phyloP scores from a whole-genome alignment of 208 protist species.

The Leishmania tarentolae region DNA sequence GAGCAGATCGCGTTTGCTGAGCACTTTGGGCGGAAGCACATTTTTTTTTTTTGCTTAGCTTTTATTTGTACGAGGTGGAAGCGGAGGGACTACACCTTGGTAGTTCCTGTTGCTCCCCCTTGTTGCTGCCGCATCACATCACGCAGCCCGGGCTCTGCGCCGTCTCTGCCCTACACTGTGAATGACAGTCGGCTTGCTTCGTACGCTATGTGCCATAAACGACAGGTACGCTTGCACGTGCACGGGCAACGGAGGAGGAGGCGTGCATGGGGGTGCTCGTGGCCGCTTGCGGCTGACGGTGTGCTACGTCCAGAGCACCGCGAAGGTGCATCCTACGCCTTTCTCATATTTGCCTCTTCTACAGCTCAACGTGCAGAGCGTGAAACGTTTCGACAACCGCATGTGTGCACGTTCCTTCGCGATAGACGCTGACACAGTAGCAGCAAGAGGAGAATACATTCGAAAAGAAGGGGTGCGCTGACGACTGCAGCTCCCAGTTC shows the following conservation, averaged over 20 bases:
- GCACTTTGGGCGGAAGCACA: neutral
- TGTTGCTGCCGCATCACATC: neutral
- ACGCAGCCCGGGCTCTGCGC: neutral
- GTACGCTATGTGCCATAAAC: neutral
- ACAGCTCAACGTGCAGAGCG: neutral
- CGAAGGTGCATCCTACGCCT: neutral
- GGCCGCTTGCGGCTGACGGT: neutral
- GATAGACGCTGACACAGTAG: neutral
- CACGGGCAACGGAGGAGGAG: neutral
- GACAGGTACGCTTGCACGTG: too few relatives aligned
- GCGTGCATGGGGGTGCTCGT: neutral
- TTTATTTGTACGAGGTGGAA: neutral
- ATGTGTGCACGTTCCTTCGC: neutral
- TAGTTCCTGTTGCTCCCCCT: neutral
- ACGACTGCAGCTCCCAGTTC: neutral
- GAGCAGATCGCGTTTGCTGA: neutral
- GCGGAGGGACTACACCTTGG: neutral
- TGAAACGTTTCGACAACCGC: neutral
- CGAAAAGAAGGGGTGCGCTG: neutral
- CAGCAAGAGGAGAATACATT: neutral
- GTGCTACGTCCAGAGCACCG: neutral
- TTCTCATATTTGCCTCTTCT: neutral
- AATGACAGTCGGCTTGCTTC: neutral
- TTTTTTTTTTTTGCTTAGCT: neutral
- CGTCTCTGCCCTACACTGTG: neutral